Evolutionary conservation across 1,139 yeast species (phyloP).

Genomic region (Pichia sp.): DNA sequence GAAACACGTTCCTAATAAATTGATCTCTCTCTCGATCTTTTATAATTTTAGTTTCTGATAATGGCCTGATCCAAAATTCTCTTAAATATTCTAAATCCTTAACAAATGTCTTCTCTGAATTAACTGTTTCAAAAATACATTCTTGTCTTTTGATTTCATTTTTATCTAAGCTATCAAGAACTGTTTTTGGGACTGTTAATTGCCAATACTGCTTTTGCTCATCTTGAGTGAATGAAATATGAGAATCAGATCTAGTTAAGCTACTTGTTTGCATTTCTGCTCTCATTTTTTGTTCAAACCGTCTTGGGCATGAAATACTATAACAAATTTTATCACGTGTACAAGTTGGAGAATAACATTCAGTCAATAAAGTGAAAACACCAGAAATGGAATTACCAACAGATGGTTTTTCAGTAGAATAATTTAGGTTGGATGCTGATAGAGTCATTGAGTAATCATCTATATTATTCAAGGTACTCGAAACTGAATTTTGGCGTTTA

Average conservation of each 20-base stretch:
- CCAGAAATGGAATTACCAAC: slow-evolving; percentile 61
- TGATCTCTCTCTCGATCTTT: slow-evolving; percentile 87
- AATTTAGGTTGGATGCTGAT: slow-evolving; percentile 17
- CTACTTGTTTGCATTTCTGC: slow-evolving; percentile 77
- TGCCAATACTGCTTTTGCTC: slow-evolving; percentile 91
- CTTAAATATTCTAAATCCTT: slow-evolving; percentile 90
- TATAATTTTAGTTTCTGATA: slow-evolving; percentile 77
- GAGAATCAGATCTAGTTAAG: slow-evolving; percentile 72
- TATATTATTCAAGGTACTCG: slow-evolving; percentile 21
- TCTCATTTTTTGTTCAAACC: slow-evolving; percentile 93
- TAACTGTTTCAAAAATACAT: slow-evolving; percentile 86
- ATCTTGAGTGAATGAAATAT: slow-evolving; percentile 70
- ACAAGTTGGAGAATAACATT: slow-evolving; percentile 96
- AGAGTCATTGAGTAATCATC: slow-evolving; percentile 16
- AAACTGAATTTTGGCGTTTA: slow-evolving; percentile 24
- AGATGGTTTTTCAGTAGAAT: slow-evolving; percentile 3
- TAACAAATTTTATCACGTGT: slow-evolving; percentile 83
- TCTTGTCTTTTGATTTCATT: slow-evolving; percentile 91
- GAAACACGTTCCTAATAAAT: slow-evolving; percentile 86
- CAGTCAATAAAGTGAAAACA: slow-evolving; percentile 85
- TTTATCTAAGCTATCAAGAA: slow-evolving; percentile 75
- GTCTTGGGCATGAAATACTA: slow-evolving; percentile 95
- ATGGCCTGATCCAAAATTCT: slow-evolving; percentile 90
- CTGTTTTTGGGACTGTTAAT: slow-evolving; percentile 77
- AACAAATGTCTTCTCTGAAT: slow-evolving; percentile 92